Evolutionary conservation across 2,329 filamentous ascomycete genomes (phyloP).

Genomic region (Podosphaera aphanis): DNA sequence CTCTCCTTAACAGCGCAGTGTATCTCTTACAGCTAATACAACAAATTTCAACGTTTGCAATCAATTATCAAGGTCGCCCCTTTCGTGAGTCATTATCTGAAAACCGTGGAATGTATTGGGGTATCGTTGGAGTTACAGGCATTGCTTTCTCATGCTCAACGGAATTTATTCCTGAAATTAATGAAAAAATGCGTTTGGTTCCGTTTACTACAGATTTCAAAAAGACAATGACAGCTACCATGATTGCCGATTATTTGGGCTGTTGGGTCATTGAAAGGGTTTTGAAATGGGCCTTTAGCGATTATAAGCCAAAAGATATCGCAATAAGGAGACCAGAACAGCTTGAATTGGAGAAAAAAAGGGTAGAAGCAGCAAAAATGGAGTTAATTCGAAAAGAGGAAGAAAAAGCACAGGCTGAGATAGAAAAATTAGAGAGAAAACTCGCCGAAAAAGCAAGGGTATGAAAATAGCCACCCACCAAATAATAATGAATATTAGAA

Average conservation of each 20-base stretch:
- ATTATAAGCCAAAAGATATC: constrained; percentile 85
- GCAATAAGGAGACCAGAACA: constrained; percentile 71
- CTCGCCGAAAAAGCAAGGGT: constrained; percentile 21
- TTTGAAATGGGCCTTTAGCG: constrained; percentile 68
- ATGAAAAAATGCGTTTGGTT: constrained; percentile 77
- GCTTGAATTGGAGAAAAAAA: constrained; percentile 46
- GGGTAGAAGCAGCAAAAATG: constrained; percentile 35
- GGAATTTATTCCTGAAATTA: constrained; percentile 87
- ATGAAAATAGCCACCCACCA: not conserved
- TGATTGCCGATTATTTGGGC: constrained; percentile 67
- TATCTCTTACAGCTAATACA: constrained; percentile 96
- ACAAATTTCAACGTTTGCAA: constrained; percentile 95
- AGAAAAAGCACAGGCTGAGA: constrained; percentile 27
- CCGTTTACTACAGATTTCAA: constrained; percentile 82
- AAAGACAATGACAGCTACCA: constrained; percentile 55
- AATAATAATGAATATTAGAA: constrained; percentile 3
- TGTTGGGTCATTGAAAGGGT: constrained; percentile 76
- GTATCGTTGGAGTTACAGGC: constrained; percentile 67
- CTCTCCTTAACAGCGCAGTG: constrained; percentile 84
- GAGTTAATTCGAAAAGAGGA: constrained; percentile 25
- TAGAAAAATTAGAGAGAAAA: constrained; percentile 33
- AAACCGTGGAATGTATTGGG: constrained; percentile 96
- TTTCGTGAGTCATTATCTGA: constrained; percentile 78
- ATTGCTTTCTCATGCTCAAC: constrained; percentile 89
- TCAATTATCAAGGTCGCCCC: constrained; percentile 96